Evolutionary conservation across 441 rosid species (phyloP).

Genomic region (Gossypium laxum): DNA sequence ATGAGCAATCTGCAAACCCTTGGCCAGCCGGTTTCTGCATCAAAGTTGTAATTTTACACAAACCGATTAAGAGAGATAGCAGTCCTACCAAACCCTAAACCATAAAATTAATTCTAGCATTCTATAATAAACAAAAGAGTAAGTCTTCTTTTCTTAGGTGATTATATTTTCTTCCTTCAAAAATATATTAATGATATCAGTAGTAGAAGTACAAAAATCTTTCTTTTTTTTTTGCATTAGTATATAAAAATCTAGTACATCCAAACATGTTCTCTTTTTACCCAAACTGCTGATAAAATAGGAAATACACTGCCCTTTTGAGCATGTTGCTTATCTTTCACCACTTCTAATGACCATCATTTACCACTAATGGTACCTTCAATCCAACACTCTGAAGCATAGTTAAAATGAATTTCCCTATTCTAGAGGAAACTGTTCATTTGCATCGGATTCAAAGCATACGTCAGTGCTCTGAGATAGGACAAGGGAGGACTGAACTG

Average conservation of each 20-base stretch:
- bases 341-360: not conserved
- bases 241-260: not conserved
- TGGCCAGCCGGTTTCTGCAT: slow-evolving; percentile 78
- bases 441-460: slow-evolving; percentile 8
- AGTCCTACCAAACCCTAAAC: not conserved
- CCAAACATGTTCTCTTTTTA: not conserved
- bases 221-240: no score
- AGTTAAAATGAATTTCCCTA: not conserved
- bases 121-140: not conserved
- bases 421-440: not conserved
- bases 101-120: not conserved
- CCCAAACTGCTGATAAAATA: not conserved
- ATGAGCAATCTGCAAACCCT: slow-evolving; percentile 88
- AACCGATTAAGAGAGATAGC: slow-evolving; percentile 1
- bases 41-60: slow-evolving; percentile 12
- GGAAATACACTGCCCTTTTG: not conserved
- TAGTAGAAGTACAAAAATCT: not conserved
- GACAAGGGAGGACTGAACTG: not conserved
- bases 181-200: not conserved
- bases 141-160: not conserved
- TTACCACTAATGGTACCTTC: not conserved
- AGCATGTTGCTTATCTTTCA: not conserved
- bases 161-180: not conserved
- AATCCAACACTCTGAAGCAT: not conserved
- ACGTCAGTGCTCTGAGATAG: not conserved